Percentiles rank a stretch among this genome's conserved stretches.
These are phyloP conservation scores for Fusarium torreyae DNA, from an alignment of 2,329 filamentous ascomycete genomes.

Conservation along the genomic window DNA sequence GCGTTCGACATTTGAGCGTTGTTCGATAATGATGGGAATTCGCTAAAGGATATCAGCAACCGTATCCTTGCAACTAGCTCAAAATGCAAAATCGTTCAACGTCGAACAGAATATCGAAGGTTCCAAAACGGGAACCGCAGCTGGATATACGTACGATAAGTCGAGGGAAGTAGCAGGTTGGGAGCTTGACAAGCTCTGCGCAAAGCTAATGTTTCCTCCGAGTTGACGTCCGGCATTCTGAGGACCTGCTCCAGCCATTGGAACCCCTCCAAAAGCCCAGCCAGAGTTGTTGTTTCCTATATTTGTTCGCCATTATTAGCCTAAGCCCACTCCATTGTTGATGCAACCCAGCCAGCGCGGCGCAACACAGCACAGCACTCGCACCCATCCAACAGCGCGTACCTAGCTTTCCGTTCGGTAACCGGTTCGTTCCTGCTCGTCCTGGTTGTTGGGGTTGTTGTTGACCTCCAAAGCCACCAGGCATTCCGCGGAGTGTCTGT, in stretches of 20 bases:
- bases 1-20: constrained; percentile 68
- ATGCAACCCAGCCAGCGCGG: constrained; percentile 28
- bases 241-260: constrained; percentile 71
- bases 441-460: constrained; percentile 70
- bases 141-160: constrained; percentile 70
- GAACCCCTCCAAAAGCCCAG: constrained; percentile 75
- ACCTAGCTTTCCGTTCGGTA: constrained; percentile 78
- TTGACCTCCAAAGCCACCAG: constrained; percentile 71
- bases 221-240: constrained; percentile 69
- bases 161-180: constrained; percentile 75
- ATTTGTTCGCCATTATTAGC: constrained; percentile 46
- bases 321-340: constrained; percentile 14
- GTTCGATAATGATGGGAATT: constrained; percentile 77
- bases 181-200: constrained; percentile 75
- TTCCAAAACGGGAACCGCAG: constrained; percentile 4
- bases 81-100: constrained; percentile 3
- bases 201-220: constrained; percentile 74
- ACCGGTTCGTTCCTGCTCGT: constrained; percentile 69
- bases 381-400: constrained; percentile 28
- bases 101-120: not conserved
- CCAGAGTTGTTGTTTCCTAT: constrained; percentile 67
- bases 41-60: constrained; percentile 61
- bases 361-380: constrained; percentile 12
- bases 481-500: constrained; percentile 74
- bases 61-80: not conserved